Base-by-base conservation (phyloP, 1,284 basidiomycete species). In the Gastroboletus turbinatus region DNA sequence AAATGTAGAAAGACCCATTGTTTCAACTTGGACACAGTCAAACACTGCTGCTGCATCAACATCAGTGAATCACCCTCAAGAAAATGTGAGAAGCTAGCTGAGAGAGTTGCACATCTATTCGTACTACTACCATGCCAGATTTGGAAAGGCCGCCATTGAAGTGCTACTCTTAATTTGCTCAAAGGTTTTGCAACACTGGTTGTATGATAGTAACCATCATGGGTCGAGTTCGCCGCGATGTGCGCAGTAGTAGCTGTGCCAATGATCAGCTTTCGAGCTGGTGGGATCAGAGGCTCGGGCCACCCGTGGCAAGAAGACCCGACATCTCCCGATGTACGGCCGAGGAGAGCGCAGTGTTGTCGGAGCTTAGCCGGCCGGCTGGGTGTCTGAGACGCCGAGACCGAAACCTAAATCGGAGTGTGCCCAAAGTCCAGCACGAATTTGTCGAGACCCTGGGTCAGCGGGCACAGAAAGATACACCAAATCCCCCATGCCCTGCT, bases 401-500 rank as follows among this genome's bases (percentile, higher is more conserved):
- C 44, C 21, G 29, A 44, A 42, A 42, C 4, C 33, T 21, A 19
- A 21, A 46, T 42, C 21, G 9, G 13, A 11, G 11, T n/a, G 43
- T 44, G 11, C 43, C 25, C n/a, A 45, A n/a, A 17, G 17, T 45
- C 44, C 27, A 25, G n/a, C 43, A 9, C 10, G n/a, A 38, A 19
- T 38, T 38, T 38, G 36, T 38, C 25, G 39, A 13, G 29, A 23
- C 38, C 8, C 55, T 29, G 33, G 49, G 38, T 59, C 55, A 56
- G 49, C 21, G 55, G 54, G 27, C 10, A 53, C 32, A 50, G 4
- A 35, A 10, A 16, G 17, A 27, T 21, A 30, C 21, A 30, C 10
- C 7, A 23, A 29, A n/a, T n/a, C 36, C 59, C 59, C 53, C 44
- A 27, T 61, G 56, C 60, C 56, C 59, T 45, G 46, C 44, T 7